Evolutionary conservation across 805 yeast species (phyloP).

Genomic region (Zygotorulaspora danielsina): DNA sequence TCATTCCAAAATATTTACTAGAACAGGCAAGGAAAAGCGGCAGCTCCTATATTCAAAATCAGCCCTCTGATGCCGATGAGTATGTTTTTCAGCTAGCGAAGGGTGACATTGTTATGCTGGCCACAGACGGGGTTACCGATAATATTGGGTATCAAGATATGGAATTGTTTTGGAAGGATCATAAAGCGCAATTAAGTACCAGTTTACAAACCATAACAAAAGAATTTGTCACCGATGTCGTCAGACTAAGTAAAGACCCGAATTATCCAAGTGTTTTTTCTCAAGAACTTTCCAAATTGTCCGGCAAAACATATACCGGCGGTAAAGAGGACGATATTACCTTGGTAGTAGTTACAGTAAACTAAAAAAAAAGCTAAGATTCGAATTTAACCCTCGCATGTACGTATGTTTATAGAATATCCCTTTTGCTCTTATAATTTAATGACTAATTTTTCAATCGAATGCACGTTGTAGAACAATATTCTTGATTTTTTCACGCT

Average conservation of each 20-base stretch:
- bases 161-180: conserved; percentile 60
- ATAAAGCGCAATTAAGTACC: conserved; percentile 19
- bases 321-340: conserved; percentile 97
- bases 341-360: conserved; percentile 64
- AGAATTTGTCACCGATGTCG: conserved; percentile 62
- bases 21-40: conserved; percentile 52
- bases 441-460: conserved; percentile 26
- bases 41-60: conserved; percentile 62
- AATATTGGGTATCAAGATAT: conserved; percentile 73
- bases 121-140: conserved; percentile 93
- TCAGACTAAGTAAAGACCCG: conserved; percentile 64
- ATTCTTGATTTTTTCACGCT: conserved; percentile 53
- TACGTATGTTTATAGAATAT: background rate
- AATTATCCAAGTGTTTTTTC: conserved; percentile 81
- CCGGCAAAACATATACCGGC: conserved; percentile 71
- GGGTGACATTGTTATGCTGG: conserved; percentile 75
- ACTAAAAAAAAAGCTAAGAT: background rate
- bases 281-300: conserved; percentile 60
- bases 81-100: conserved; percentile 60
- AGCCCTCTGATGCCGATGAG: conserved; percentile 64
- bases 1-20: conserved; percentile 63
- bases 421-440: background rate
- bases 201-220: conserved; percentile 47
- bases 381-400: background rate
- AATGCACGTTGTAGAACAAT: conserved; percentile 43